These are phyloP conservation scores for Physocladia obscura DNA, from an alignment of 192 early-diverging fungal species.

Conservation along the genomic window DNA sequence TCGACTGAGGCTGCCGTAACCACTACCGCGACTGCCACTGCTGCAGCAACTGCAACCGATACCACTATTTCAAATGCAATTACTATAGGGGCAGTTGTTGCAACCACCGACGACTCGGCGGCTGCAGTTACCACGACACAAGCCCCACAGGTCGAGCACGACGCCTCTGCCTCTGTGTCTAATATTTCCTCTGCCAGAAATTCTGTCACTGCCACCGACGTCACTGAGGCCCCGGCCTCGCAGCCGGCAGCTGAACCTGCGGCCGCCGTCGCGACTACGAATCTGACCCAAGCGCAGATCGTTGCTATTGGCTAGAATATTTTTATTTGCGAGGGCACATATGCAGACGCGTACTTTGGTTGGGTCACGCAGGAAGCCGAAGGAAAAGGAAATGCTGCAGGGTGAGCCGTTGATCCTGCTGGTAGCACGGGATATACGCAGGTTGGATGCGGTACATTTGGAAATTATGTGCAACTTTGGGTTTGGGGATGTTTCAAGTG, in stretches of 20 bases:
- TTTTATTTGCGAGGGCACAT: no score
- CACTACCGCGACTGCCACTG: not conserved
- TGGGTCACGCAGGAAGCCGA: no score
- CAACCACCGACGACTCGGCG: not conserved
- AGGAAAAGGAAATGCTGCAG: not conserved
- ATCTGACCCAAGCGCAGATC: no score
- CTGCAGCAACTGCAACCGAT: no score
- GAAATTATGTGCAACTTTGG: not conserved
- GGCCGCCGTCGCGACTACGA: no score
- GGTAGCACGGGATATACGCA: no score
- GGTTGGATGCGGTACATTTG: not conserved
- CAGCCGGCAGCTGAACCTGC: not conserved
- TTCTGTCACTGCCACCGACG: not conserved
- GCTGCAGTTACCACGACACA: not conserved
- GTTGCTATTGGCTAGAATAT: no score
- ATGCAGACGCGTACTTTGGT: no score
- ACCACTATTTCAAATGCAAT: no score
- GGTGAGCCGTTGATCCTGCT: not conserved
- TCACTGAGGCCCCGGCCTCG: no score
- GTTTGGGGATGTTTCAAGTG: not conserved
- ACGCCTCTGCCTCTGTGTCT: no score
- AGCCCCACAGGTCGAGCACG: no score
- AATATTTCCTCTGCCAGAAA: not conserved
- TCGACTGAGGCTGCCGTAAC: not conserved
- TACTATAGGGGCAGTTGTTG: not conserved